Percentiles rank a stretch among this genome's conserved stretches.
Conservation (phyloP, 768 basidiomycete genomes). For the Tulasnella sp. region DNA sequence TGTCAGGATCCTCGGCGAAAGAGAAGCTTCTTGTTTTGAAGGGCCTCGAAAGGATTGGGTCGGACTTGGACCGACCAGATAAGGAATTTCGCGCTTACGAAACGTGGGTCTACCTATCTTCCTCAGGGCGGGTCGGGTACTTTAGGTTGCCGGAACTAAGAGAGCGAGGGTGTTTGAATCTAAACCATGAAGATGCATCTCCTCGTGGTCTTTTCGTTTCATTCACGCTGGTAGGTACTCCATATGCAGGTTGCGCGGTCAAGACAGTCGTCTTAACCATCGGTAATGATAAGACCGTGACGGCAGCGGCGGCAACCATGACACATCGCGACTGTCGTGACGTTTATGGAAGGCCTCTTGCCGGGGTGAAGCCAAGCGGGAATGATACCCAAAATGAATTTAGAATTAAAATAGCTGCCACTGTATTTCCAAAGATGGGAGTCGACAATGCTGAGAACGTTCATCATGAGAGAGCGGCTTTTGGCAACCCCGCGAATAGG, state of each 20-base stretch:
- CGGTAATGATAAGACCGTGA: no score
- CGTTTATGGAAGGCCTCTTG: background rate
- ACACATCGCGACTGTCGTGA: background rate
- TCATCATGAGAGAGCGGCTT: background rate
- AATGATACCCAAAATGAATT: background rate
- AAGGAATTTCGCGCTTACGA: background rate
- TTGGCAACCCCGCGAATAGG: background rate
- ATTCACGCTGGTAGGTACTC: background rate
- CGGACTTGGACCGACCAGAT: background rate
- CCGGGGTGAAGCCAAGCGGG: background rate
- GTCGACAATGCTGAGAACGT: background rate
- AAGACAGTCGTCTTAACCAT: no score
- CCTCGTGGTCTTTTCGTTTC: background rate
- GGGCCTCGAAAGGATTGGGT: background rate
- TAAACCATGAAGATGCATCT: background rate
- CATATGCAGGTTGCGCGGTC: no score
- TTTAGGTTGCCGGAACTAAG: background rate
- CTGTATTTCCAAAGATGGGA: background rate
- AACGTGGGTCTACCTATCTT: background rate
- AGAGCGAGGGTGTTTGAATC: background rate
- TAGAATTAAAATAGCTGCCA: background rate
- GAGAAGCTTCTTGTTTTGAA: conserved; percentile 1
- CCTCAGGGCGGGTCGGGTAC: background rate
- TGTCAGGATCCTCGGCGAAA: background rate
- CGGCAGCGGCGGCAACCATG: background rate